Evolutionary conservation across 202 grass and related monocot species (phyloP), one percentile per base, ranked within the genome.

Genomic region (Brachypodium distachyon): DNA sequence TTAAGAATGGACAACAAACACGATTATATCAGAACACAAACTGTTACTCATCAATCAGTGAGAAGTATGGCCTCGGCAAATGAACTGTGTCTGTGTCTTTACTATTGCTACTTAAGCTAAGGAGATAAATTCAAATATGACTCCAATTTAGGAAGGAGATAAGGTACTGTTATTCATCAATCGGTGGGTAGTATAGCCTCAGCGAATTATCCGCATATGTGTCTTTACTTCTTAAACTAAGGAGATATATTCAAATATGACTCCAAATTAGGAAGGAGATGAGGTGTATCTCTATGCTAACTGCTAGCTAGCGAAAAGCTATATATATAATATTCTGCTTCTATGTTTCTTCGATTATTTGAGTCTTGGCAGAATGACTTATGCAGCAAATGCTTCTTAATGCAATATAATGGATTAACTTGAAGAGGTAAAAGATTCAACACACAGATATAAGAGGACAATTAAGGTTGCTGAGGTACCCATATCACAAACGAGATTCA

Each of bases 1-100:
- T 18, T 38, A 82, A 79, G 31, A 74, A 64, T 70, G 32, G 38
- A 21, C 38, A 66, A 66, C 11, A 87, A 64, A 50, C 23, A 67
- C 7, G 32, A 49, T 80, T 46, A 32, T 77, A 65, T 34, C 33
- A 80, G 41, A 42, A 40, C 18, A 80, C 9, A 50, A 41, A 50
- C 7, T 32, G 27, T 42, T 70, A 69, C 36, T 46, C 55, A 81
- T 33, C n/a, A 69, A 11, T 27, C 17, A 7, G n/a, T 73, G 28
- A 64, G 43, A 64, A 72, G 29, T 47, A 73, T 18, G 29, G 34
- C 8, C 37, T 70, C 10, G 0, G 1, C 8, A 4, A 58, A 67
- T 25, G 18, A 58, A 43, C 3, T 13, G 55, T 53, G n/a, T n/a
- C n/a, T n/a, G n/a, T n/a, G 4, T 27, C 51, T 69, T n/a, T 27